Percentiles rank a stretch among this genome's conserved stretches.
Evolutionary conservation across 805 yeast species (phyloP).

Genomic region (Maudiozyma bulderi): DNA sequence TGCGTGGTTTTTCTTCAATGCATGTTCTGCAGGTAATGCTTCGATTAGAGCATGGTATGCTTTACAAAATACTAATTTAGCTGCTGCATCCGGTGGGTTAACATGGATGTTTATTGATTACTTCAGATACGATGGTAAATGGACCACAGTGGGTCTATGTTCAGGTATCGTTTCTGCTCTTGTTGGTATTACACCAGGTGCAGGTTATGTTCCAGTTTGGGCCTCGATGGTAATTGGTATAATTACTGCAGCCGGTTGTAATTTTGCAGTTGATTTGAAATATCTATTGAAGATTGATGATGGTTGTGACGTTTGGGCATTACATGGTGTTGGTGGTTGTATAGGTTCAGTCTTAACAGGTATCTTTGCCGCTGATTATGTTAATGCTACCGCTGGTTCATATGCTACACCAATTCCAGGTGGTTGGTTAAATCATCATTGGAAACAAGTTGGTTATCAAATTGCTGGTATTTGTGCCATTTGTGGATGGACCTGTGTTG

Average conservation of each 20-base stretch:
- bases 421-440: conserved; percentile 85
- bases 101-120: conserved; percentile 91
- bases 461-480: conserved; percentile 66
- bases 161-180: conserved; percentile 90
- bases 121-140: conserved; percentile 74
- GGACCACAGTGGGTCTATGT: conserved; percentile 92
- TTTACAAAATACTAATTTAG: conserved; percentile 82
- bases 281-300: conserved; percentile 69
- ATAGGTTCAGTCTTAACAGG: conserved; percentile 81
- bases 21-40: conserved; percentile 94
- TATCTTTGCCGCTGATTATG: conserved; percentile 83
- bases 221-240: conserved; percentile 78
- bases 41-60: conserved; percentile 93
- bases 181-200: conserved; percentile 94
- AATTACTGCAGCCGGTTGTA: conserved; percentile 67
- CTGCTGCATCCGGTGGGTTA: conserved; percentile 88
- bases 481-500: conserved; percentile 64
- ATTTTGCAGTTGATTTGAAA: conserved; percentile 79
- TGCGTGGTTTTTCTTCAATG: conserved; percentile 95
- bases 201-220: conserved; percentile 92
- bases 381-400: conserved; percentile 71
- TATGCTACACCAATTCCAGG: conserved; percentile 50
- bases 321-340: conserved; percentile 91
- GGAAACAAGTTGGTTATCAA: conserved; percentile 78
- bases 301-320: conserved; percentile 88